Evolutionary conservation across 2,329 filamentous ascomycete species (phyloP).

Genomic region (Hirsutella thompsonii): DNA sequence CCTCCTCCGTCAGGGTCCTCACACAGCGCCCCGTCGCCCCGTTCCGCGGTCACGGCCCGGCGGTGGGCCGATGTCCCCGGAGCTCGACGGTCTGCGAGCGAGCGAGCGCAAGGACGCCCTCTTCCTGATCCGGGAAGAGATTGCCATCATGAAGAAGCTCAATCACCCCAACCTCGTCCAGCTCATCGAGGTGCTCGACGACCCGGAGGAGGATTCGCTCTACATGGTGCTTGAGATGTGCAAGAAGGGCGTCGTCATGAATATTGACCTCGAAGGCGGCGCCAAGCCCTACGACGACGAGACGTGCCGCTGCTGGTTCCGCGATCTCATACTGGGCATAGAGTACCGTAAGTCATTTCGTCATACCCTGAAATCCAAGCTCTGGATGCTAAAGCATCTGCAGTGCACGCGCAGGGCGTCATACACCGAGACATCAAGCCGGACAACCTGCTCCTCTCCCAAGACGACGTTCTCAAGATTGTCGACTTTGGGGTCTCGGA

Average conservation of each 20-base stretch:
- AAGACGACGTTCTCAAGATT: conserved; percentile 89
- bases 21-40: conserved; percentile 17
- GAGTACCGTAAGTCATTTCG: conserved; percentile 72
- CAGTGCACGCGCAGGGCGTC: conserved; percentile 85
- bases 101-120: conserved; percentile 59
- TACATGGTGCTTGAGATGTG: conserved; percentile 99
- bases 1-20: conserved; percentile 48
- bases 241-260: conserved; percentile 95
- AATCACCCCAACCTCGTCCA: conserved; percentile 90
- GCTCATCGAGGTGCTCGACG: conserved; percentile 87
- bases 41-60: conserved; percentile 6
- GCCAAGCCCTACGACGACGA: conserved; percentile 76
- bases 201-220: conserved; percentile 86
- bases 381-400: conserved; percentile 4
- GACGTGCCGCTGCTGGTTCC: conserved; percentile 79
- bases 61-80: conserved; percentile 11
- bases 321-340: conserved; percentile 86
- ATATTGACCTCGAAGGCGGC: conserved; percentile 73
- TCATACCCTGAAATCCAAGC: too few species aligned
- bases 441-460: conserved; percentile 82
- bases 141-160: conserved; percentile 98
- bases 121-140: conserved; percentile 85
- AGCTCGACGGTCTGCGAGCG: conserved; percentile 16
- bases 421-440: conserved; percentile 97
- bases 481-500: conserved; percentile 99